Base-by-base conservation (phyloP, 257 asterid species). In the Rhazya stricta region DNA sequence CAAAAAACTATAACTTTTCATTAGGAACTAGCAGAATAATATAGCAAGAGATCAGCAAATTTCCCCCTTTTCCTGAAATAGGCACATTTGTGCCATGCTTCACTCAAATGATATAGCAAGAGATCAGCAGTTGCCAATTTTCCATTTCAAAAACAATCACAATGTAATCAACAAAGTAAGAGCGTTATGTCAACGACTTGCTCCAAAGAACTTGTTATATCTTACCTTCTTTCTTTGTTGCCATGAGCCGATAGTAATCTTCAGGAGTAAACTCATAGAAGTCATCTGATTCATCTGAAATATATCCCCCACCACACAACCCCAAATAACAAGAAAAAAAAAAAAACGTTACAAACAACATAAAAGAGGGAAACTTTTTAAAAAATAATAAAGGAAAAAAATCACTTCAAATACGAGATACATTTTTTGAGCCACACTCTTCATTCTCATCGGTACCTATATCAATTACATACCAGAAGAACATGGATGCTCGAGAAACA, bases 231-330 rank as follows among this genome's bases (percentile, higher is more conserved):
- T 88, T 95, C 79, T 91, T 95, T 56, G 96, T 81, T 63, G 87
- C 89, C 86, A 85, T 78, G 78, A 92, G 75, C 76, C 96, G 90
- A 72, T 62, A 87, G 83, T 92, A 95, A 78, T 95, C 98, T 86
- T 92, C 99, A 0, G 98, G 83, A 15, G 96, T 92, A 76, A 95
- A 92, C 80, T 95, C 99, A 73, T 92, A 95, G 79, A 92, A 95
- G 61, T 87, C 97, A 42, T 92, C 98, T 9, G 91, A 42, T 83
- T 86, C 96, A 69, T 88, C 97, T 87, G 93, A 70, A 74, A 83
- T 71, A 70, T 37, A 21, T 37, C 43, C 50, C 78, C 48, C 78
- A 39, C 48, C 67, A 6, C 23, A 23, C 56, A 50, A 66, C 18
- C 45, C 69, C 46, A 62, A 45, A 32, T 11, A 46, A 36, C 32